A percentile compares a stretch with the other conserved stretches of the same genome.
These are phyloP conservation scores for Bremia lactucae DNA, from an alignment of 352 stramenopile species.

Conservation along the genomic window DNA sequence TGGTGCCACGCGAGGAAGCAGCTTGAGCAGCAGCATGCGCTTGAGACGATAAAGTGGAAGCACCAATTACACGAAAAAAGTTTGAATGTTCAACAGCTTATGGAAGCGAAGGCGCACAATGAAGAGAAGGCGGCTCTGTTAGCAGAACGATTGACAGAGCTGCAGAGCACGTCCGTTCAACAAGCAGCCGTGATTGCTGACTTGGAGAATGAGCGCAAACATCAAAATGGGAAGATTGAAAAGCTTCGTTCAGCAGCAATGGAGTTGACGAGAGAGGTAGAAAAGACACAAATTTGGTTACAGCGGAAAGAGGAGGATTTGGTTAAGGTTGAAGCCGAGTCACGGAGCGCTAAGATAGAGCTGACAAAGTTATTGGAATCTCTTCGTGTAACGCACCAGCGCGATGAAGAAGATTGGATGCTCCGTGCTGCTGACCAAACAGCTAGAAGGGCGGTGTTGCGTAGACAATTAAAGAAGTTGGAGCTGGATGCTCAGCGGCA, in stretches of 20 bases:
- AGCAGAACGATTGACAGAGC: slow-evolving; percentile 25
- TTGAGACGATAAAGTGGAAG: slow-evolving; percentile 31
- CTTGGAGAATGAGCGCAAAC: slow-evolving; percentile 28
- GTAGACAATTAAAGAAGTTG: slow-evolving; percentile 43
- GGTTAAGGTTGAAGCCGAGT: slow-evolving; percentile 20
- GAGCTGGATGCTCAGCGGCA: slow-evolving; percentile 19
- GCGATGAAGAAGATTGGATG: slow-evolving; percentile 55
- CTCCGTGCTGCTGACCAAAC: slow-evolving; percentile 47
- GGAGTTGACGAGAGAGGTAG: slow-evolving; percentile 37
- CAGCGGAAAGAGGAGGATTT: slow-evolving; percentile 34
- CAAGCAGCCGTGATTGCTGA: slow-evolving; percentile 21
- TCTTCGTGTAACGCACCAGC: slow-evolving; percentile 25
- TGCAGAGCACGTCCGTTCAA: slow-evolving; percentile 26
- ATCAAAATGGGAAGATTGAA: slow-evolving; percentile 22
- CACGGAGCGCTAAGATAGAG: slow-evolving; percentile 25
- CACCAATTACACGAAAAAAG: slow-evolving; percentile 35
- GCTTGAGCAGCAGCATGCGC: slow-evolving; percentile 28
- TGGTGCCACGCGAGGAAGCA: slow-evolving; percentile 22
- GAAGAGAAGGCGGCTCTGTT: slow-evolving; percentile 49
- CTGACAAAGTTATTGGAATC: slow-evolving; percentile 27
- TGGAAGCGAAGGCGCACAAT: slow-evolving; percentile 34
- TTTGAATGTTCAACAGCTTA: slow-evolving; percentile 32
- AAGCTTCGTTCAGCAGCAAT: slow-evolving; percentile 12
- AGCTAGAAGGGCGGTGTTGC: slow-evolving; percentile 38
- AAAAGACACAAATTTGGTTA: slow-evolving; percentile 38